These are phyloP conservation scores for Hibiscus mutabilis DNA, from an alignment of 345 rosid genomes.

Conservation along the genomic window DNA sequence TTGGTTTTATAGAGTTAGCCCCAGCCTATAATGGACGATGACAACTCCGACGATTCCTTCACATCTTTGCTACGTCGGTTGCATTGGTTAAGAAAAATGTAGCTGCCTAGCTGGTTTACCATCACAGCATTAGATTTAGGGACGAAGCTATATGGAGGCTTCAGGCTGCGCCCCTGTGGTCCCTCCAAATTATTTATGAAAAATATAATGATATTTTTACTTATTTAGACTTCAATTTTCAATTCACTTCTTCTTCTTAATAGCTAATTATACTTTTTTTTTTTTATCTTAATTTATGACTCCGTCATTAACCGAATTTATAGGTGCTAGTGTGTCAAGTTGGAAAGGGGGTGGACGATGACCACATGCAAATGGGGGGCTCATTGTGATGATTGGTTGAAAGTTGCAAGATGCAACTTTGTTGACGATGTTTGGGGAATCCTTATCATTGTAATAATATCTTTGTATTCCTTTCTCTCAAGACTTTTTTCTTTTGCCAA, in stretches of 20 bases:
- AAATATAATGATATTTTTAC: no score
- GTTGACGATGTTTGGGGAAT: constrained; percentile 28
- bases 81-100: neutral
- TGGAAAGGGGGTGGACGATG: constrained; percentile 44
- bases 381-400: constrained; percentile 54
- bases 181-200: no score
- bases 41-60: neutral
- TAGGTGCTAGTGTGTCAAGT: constrained; percentile 21
- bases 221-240: no score
- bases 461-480: constrained; percentile 21
- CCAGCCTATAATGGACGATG: constrained; percentile 18
- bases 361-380: constrained; percentile 27
- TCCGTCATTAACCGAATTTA: no score
- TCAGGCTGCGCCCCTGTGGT: no score
- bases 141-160: no score
- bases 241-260: no score
- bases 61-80: neutral
- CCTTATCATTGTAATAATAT: constrained; percentile 26
- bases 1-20: constrained; percentile 30
- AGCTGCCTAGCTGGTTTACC: neutral
- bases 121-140: neutral
- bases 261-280: no score
- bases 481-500: constrained; percentile 17
- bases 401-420: constrained; percentile 34
- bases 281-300: no score